Evolutionary conservation across 208 protist species (phyloP), one percentile per base, ranked within the genome.

Genomic region (Trypanosoma avium): DNA sequence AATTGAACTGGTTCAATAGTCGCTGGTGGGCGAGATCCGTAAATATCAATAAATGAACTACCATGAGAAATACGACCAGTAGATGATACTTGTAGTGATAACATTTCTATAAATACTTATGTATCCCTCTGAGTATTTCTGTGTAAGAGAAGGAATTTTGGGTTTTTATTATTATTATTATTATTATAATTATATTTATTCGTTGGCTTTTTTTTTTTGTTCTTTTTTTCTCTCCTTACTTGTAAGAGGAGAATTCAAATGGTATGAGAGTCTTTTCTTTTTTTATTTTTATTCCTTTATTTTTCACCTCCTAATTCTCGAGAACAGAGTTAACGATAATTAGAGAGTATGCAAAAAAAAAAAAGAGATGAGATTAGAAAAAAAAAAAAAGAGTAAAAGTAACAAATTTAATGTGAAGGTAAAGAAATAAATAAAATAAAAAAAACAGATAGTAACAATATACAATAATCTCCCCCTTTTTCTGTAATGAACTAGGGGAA

Each of bases 41-140:
- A 55, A 4, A 72, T 33, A 42, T 72, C 67, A n/a, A 72, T 0
- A 54, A 72, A 72, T 12, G 50, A 57, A n/a, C 40, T 48, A 15
- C 49, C 50, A 33, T 42, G 54, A n/a, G 52, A 49, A 35, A 72
- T 40, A 36, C 67, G 67, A 1, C 57, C 57, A 21, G 56, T 72
- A 3, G 56, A 21, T 27, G 67, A 72, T 17, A 65, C 21, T 27
- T 58, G 21, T 36, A 57, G 15, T 21, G 35, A 4, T 10, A 26
- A 35, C 60, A 54, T 66, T 2, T 22, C 24, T 27, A 49, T 24
- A 21, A 9, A n/a, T 49, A 21, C n/a, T 49, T 43, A 5, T 26
- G n/a, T 22, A 4, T 33, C 3, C 24, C 3, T 35, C 13, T 21
- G 40, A 45, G 24, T 46, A 27, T 30, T 55, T 53, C 15, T 55